Conservation (phyloP, 2,329 filamentous ascomycete genomes). For the Fusarium sp. region DNA sequence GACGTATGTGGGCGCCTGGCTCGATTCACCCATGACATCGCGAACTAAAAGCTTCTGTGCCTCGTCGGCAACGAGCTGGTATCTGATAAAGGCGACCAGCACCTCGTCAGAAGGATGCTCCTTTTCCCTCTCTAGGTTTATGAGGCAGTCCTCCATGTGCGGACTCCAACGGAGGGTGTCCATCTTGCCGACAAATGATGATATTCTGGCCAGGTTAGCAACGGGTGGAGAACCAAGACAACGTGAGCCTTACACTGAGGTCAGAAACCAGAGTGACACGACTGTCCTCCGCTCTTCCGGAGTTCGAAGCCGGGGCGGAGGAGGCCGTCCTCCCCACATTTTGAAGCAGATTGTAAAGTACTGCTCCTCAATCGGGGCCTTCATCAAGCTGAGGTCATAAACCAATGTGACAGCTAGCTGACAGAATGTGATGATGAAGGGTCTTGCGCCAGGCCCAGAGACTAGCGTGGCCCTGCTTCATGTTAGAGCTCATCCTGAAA, state of each 20-base stretch:
- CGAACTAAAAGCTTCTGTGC: conserved; percentile 47
- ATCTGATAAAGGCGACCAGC: conserved; percentile 52
- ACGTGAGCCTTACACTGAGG: conserved; percentile 48
- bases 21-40: conserved; percentile 45
- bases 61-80: conserved; percentile 57
- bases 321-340: conserved; percentile 46
- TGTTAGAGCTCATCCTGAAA: conserved; percentile 6
- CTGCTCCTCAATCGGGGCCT: conserved; percentile 51
- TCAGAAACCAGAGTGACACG: conserved; percentile 59
- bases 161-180: conserved; percentile 68
- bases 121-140: conserved; percentile 56
- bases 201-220: conserved; percentile 44
- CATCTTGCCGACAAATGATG: conserved; percentile 57
- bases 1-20: conserved; percentile 48
- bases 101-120: conserved; percentile 63
- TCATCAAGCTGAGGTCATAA: conserved; percentile 60
- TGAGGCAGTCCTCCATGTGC: conserved; percentile 69
- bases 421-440: conserved; percentile 58
- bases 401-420: conserved; percentile 58
- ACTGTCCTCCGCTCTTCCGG: conserved; percentile 63
- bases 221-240: neutral
- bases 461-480: conserved; percentile 53
- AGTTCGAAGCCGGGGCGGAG: conserved; percentile 52
- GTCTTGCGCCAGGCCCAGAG: conserved; percentile 52
- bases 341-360: conserved; percentile 53